Evolutionary conservation across 2,329 filamentous ascomycete species (phyloP).

Genomic region (Clarireedia monteithiana): DNA sequence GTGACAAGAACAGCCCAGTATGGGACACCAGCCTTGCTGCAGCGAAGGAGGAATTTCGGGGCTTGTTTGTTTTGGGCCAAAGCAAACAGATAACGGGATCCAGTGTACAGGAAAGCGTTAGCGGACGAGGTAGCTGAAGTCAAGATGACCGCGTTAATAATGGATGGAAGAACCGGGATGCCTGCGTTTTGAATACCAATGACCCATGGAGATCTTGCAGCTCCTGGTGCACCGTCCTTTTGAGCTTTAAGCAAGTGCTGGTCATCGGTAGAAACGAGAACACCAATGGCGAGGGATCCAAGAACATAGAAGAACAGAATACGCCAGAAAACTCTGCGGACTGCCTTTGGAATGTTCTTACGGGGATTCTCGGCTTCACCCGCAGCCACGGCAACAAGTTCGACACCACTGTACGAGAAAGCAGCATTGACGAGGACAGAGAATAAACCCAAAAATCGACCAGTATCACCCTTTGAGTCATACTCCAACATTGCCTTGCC

Average conservation of each 20-base stretch:
- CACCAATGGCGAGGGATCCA: conserved; percentile 63
- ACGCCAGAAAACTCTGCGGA: conserved; percentile 73
- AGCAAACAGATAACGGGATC: conserved; percentile 28
- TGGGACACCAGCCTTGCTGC: conserved; percentile 60
- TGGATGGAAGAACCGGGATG: conserved; percentile 57
- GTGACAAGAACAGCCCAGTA: conserved; percentile 60
- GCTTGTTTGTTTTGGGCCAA: conserved; percentile 59
- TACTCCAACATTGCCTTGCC: conserved; percentile 64
- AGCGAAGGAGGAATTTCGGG: conserved; percentile 49
- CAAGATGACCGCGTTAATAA: conserved; percentile 67
- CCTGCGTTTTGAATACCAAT: conserved; percentile 60
- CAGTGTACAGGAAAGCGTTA: conserved; percentile 27
- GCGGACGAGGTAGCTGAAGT: conserved; percentile 45
- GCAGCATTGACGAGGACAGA: conserved; percentile 41
- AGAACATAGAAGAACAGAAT: conserved; percentile 68
- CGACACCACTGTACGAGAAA: conserved; percentile 41
- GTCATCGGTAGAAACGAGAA: conserved; percentile 64
- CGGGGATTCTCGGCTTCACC: conserved; percentile 67
- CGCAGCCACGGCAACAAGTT: conserved; percentile 41
- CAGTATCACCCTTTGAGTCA: conserved; percentile 55
- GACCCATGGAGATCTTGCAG: conserved; percentile 61
- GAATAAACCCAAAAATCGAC: conserved; percentile 61
- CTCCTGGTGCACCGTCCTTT: conserved; percentile 49
- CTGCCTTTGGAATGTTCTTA: conserved; percentile 62
- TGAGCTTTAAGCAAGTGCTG: conserved; percentile 56